Evolutionary conservation across 1,284 basidiomycete genomes (phyloP).

Genomic region (Leccinum subrobustum): DNA sequence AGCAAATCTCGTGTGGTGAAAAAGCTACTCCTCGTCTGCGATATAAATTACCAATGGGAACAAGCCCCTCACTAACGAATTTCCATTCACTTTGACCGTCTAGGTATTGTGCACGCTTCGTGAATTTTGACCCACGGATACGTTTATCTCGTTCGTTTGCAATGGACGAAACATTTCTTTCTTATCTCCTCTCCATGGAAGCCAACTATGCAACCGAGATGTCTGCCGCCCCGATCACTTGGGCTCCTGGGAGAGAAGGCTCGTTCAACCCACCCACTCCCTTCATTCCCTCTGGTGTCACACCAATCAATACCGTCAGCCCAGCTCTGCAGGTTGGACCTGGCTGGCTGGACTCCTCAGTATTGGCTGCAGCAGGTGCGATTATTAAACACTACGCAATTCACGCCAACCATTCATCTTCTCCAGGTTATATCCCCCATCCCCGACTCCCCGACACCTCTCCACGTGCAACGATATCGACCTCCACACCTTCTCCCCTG

Average conservation of each 20-base stretch:
- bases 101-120: neutral
- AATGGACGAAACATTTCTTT: constrained; percentile 4
- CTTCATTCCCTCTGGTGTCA: neutral
- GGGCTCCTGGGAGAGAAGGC: neutral
- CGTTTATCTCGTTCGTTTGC: neutral
- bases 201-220: neutral
- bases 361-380: neutral
- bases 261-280: neutral
- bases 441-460: neutral
- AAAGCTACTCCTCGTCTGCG: neutral
- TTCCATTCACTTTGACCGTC: constrained; percentile 1
- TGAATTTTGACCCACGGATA: neutral
- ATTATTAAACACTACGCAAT: neutral
- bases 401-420: neutral
- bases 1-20: neutral
- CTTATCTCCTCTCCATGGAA: neutral
- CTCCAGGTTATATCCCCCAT: neutral
- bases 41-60: constrained; percentile 1
- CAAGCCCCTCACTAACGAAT: neutral
- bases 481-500: neutral
- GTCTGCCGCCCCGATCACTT: neutral
- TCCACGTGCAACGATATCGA: neutral
- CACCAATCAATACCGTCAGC: neutral
- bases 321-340: neutral
- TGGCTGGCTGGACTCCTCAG: constrained; percentile 5